Base-by-base conservation (phyloP, 805 yeast genomes). In the Yamadazyma sp. region DNA sequence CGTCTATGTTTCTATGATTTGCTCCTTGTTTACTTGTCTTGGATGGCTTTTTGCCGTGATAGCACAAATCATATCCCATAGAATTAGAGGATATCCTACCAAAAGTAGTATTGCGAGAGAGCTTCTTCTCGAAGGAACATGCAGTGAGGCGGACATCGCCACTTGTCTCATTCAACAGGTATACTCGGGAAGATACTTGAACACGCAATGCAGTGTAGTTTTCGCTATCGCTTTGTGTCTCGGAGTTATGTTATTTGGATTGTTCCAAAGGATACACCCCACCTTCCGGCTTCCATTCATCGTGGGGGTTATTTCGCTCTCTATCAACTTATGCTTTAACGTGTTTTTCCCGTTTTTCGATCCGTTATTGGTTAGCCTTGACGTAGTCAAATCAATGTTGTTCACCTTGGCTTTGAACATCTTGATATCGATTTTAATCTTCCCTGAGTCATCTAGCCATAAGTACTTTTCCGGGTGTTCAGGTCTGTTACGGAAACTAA, bases 391-490 rank as follows among this genome's bases (percentile, higher is more conserved):
- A 26, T 58, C 64, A 1, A 48, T 56, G 40, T 61, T 55, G 4
- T 12, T 60, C 4, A 45, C 58, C 2, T 46, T 51, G 22, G 57
- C 55, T 10, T 26, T 57, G 24, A 52, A 49, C 20, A 40, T 57
- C 7, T 25, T 53, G 3, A 35, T 38, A 3, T 19, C 57, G 2
- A 24, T 49, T 2, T 18, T 61, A 7, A 41, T 62, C 3, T 61
- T 52, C 41, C 69, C 69, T 1, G 45, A 47, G 12, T 57, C 67
- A 3, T 46, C 67, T 5, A 51, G 45, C 31, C 49, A 14, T 32
- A 43, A 41, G 13, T 56, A 49, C 37, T 48, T 52, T 28, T 38
- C 39, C n/a, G 57, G 53, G 7, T 33, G 46, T n/a, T 28, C 38
- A 2, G 45, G 38, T 6, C 39, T 46, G 3, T 41, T 58, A 28